Evolutionary conservation across 805 yeast genomes (phyloP), one percentile per base, ranked within the genome.

Genomic region (Candida pini): DNA sequence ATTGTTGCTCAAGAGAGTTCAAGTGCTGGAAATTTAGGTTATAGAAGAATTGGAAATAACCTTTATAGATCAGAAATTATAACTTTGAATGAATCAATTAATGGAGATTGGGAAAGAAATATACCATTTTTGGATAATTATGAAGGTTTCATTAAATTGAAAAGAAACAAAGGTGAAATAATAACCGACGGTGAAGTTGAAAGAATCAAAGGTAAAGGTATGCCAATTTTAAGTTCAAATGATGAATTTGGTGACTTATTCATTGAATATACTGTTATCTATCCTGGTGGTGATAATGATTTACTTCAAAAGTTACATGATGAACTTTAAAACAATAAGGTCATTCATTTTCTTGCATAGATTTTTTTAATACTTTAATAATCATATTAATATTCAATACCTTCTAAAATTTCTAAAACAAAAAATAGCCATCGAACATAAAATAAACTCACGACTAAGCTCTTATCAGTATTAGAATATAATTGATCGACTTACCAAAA

Each of bases 1-100:
- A 66, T 88, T n/a, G 67, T 64, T 27, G 53, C 86, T 25, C 53
- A 51, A 21, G 97, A 90, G 60, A 64, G 68, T 26, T 36, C 48
- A 2, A 55, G 43, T 20, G 18, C 5, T n/a, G 71, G 68, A 13
- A 81, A 83, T 52, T 54, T 86, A 72, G 98, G 98, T 6, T 92
- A 79, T 62, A 72, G 96, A 58, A 73, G 98, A 47, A 71, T 87
- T 40, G 84, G 84, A 24, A 56, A 69, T 43, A 67, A 82, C 49
- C 62, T 92, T 43, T 89, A 80, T 63, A 67, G 97, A 40, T 83
- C 87, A 0, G 97, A 92, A 54, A 78, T 76, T 1, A 54, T 92
- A 20, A 71, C 82, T 3, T 64, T 79, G 33, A 67, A 71, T 35
- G 96, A 92, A 56, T 83, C 97, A 0, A 31, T 76, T 6, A 32